Conservation (phyloP, 2,329 filamentous ascomycete genomes). For the Paradendryphiella salina region DNA sequence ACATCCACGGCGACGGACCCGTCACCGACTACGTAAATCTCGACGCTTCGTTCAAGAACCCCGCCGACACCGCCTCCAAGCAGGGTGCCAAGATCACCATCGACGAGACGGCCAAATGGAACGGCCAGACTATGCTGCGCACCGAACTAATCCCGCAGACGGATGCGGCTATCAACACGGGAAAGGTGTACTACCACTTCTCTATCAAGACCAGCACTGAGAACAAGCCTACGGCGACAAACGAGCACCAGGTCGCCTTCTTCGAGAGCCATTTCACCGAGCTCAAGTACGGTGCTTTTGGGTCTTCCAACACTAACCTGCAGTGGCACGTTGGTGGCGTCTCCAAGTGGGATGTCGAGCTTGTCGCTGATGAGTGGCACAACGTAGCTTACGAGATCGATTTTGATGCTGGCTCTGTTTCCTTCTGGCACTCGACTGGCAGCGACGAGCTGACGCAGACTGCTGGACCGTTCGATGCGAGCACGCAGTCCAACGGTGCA, state of each 20-base stretch:
- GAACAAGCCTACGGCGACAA: constrained; percentile 63
- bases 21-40: constrained; percentile 66
- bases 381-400: constrained; percentile 76
- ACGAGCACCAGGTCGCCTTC: constrained; percentile 69
- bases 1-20: constrained; percentile 68
- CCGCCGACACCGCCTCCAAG: constrained; percentile 61
- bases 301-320: constrained; percentile 58
- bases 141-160: constrained; percentile 76
- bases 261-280: constrained; percentile 75
- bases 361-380: constrained; percentile 69
- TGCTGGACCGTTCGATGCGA: constrained; percentile 63
- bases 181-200: constrained; percentile 73
- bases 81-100: constrained; percentile 74
- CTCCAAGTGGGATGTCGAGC: constrained; percentile 65
- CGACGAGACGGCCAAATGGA: constrained; percentile 66
- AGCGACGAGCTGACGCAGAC: constrained; percentile 60
- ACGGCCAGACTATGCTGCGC: constrained; percentile 69
- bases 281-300: constrained; percentile 64
- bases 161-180: constrained; percentile 63
- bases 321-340: constrained; percentile 66
- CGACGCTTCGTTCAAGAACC: constrained; percentile 64
- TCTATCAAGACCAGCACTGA: constrained; percentile 61
- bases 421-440: constrained; percentile 71
- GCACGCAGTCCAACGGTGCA: constrained; percentile 66
- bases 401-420: constrained; percentile 64